These are phyloP conservation scores for Beta corolliflora DNA, from an alignment of 179 eudicot species.

Conservation along the genomic window DNA sequence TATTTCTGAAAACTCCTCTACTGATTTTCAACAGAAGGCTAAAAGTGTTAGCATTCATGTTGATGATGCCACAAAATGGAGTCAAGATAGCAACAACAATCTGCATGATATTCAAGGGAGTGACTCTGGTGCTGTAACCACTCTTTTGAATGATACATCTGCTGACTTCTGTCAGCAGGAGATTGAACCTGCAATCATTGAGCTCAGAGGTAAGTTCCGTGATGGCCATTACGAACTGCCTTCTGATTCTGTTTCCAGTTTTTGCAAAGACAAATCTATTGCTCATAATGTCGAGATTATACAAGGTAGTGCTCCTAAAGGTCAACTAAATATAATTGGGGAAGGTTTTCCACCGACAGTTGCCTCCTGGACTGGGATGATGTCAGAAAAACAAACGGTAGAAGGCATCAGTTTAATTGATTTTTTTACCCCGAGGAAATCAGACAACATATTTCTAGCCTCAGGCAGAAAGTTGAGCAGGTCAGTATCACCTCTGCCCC, in stretches of 20 bases:
- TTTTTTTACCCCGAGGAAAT: slow-evolving; percentile 63
- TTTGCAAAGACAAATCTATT: slow-evolving; percentile 32
- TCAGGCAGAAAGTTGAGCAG: slow-evolving; percentile 50
- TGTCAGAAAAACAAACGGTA: slow-evolving; percentile 42
- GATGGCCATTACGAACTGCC: slow-evolving; percentile 16
- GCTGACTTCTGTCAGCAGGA: slow-evolving; percentile 25
- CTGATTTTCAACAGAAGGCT: slow-evolving; percentile 19
- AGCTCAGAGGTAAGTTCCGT: slow-evolving; percentile 19
- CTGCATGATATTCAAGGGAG: slow-evolving; percentile 23
- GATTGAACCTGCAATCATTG: slow-evolving; percentile 27
- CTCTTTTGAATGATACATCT: slow-evolving; percentile 24
- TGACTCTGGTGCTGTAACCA: slow-evolving; percentile 21
- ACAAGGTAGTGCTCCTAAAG: slow-evolving; percentile 24
- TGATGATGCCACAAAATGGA: slow-evolving; percentile 17
- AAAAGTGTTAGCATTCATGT: slow-evolving; percentile 10
- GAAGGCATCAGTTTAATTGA: slow-evolving; percentile 66
- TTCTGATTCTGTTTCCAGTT: slow-evolving; percentile 26
- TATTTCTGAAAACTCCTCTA: slow-evolving; percentile 27
- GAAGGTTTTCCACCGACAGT: slow-evolving; percentile 25
- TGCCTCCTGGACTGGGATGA: slow-evolving; percentile 27
- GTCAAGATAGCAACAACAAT: slow-evolving; percentile 25
- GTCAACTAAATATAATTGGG: slow-evolving; percentile 22
- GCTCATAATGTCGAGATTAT: slow-evolving; percentile 33
- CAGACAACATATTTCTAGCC: slow-evolving; percentile 60
- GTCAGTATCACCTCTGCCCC: slow-evolving; percentile 28